A percentile compares a stretch with the other conserved stretches of the same genome.
Evolutionary conservation across 768 basidiomycete species (phyloP).

Genomic region (Myochromella boudieri): DNA sequence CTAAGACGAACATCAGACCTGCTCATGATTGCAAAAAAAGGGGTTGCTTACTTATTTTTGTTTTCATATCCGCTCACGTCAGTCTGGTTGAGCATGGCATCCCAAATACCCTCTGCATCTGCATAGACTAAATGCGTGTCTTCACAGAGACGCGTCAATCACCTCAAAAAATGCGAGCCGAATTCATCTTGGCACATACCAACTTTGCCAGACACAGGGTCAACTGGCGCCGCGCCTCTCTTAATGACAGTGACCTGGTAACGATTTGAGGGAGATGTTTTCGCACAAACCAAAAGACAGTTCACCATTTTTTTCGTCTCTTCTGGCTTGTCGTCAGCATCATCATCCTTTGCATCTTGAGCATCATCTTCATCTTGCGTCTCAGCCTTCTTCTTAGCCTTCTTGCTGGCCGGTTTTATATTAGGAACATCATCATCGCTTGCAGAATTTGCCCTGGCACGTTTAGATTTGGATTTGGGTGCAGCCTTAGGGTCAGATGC

Average conservation of each 20-base stretch:
- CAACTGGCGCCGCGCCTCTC: slow-evolving; percentile 57
- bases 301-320: slow-evolving; percentile 47
- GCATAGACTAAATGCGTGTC: slow-evolving; percentile 53
- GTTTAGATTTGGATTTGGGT: slow-evolving; percentile 29
- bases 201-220: slow-evolving; percentile 42
- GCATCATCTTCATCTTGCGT: slow-evolving; percentile 19
- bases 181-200: slow-evolving; percentile 32
- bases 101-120: slow-evolving; percentile 44
- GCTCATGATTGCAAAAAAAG: not conserved
- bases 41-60: slow-evolving; percentile 50
- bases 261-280: slow-evolving; percentile 6
- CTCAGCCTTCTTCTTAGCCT: slow-evolving; percentile 24
- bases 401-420: slow-evolving; percentile 30
- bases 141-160: slow-evolving; percentile 18
- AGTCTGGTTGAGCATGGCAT: slow-evolving; percentile 65
- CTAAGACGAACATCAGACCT: slow-evolving; percentile 24
- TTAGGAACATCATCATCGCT: slow-evolving; percentile 26
- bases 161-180: not conserved
- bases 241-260: slow-evolving; percentile 41
- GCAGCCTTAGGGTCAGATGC: slow-evolving; percentile 22
- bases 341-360: slow-evolving; percentile 25
- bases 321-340: slow-evolving; percentile 18
- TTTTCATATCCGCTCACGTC: slow-evolving; percentile 47
- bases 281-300: not conserved
- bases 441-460: slow-evolving; percentile 26